Conservation (phyloP, 305 asterid species). For the Fraxinus latifolia region DNA sequence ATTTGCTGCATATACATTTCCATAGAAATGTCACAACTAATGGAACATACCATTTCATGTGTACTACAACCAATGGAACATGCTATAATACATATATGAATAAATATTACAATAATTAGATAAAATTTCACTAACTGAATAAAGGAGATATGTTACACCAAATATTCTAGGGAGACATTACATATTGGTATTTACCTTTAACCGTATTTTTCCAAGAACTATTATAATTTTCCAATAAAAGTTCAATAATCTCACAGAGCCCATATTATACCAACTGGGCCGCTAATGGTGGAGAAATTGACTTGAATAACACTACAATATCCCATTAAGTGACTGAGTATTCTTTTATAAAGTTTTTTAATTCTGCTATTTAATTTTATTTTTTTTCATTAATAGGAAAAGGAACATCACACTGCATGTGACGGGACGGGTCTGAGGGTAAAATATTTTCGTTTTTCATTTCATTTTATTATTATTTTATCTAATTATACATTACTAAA, state of each 20-base stretch:
- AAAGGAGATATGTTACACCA: too few species aligned
- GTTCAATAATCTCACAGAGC: background rate
- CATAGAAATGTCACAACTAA: too few species aligned
- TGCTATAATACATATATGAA: too few species aligned
- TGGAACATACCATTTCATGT: too few species aligned
- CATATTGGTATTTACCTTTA: too few species aligned
- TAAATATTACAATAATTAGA: background rate
- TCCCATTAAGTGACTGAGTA: background rate
- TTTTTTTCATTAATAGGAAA: background rate
- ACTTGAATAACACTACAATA: background rate
- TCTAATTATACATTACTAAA: background rate
- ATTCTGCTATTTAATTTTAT: background rate
- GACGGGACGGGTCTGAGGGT: background rate
- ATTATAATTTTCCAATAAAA: too few species aligned
- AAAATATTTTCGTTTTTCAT: too few species aligned
- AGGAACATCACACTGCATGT: background rate
- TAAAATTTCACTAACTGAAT: background rate
- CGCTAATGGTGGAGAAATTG: background rate
- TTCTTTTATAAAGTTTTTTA: background rate
- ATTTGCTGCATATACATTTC: too few species aligned
- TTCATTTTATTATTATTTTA: background rate
- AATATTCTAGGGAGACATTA: too few species aligned
- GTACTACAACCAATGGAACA: too few species aligned
- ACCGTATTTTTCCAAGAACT: too few species aligned
- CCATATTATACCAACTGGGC: background rate